Evolutionary conservation across 305 asterid genomes (phyloP).

Genomic region (Nicotiana rustica): DNA sequence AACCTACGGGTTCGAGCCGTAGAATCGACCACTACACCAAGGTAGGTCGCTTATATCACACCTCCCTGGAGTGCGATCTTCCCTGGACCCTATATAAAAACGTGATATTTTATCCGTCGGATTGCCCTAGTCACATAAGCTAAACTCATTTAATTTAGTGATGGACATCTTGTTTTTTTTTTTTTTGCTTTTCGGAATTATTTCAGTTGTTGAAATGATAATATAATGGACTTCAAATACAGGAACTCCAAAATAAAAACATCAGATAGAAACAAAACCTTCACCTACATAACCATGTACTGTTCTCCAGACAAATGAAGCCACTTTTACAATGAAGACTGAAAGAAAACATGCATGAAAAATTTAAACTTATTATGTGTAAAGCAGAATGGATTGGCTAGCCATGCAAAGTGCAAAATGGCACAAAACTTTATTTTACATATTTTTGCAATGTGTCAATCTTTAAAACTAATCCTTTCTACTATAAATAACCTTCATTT

Average conservation of each 20-base stretch:
- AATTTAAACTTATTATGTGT: slow-evolving; percentile 3
- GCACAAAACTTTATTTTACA: neutral
- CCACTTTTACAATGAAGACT: neutral
- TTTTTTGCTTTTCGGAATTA: neutral
- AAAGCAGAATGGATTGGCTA: neutral
- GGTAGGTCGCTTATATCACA: too few species aligned
- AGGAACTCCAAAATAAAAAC: neutral
- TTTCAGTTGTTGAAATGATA: neutral
- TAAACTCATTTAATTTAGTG: too few species aligned
- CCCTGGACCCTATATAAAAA: too few species aligned
- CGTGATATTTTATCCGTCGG: too few species aligned
- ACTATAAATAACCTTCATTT: slow-evolving; percentile 40
- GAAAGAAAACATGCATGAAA: neutral
- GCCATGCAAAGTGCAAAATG: slow-evolving; percentile 32
- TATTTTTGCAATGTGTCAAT: slow-evolving; percentile 43
- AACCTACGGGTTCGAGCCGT: too few species aligned
- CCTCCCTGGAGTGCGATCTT: too few species aligned
- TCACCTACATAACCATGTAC: neutral
- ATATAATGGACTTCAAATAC: neutral
- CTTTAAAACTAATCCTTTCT: slow-evolving; percentile 18
- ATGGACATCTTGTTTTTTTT: too few species aligned
- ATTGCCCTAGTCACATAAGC: too few species aligned
- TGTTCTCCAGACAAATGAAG: neutral
- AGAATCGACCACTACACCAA: too few species aligned
- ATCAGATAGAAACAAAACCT: neutral